Evolutionary conservation across 2,329 filamentous ascomycete genomes (phyloP).

Genomic region (Nigrospora osmanthi): DNA sequence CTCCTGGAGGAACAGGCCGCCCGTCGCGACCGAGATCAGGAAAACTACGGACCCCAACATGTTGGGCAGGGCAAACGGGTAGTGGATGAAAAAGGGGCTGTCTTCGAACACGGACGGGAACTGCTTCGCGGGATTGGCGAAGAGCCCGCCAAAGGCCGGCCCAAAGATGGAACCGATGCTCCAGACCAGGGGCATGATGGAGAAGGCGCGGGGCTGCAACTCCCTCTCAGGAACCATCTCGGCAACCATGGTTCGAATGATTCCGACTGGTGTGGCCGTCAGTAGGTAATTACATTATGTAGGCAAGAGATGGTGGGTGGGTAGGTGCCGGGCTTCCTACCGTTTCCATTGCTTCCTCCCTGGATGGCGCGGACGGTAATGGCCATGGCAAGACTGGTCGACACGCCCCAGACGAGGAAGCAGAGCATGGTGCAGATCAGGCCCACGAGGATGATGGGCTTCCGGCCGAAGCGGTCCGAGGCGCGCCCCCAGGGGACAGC

Average conservation of each 20-base stretch:
- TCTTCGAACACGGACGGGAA: conserved; percentile 64
- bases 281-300: too few relatives aligned
- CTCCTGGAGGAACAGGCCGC: conserved; percentile 77
- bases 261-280: conserved; percentile 56
- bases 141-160: conserved; percentile 77
- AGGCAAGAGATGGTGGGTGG: not conserved
- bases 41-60: conserved; percentile 71
- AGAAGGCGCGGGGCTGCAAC: conserved; percentile 82
- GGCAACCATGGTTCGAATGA: conserved; percentile 84
- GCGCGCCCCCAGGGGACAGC: conserved; percentile 69
- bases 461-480: conserved; percentile 74
- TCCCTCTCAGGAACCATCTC: conserved; percentile 85
- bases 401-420: conserved; percentile 78
- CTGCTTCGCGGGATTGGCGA: conserved; percentile 72
- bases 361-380: conserved; percentile 70
- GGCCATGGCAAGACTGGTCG: conserved; percentile 70
- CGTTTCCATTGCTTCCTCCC: conserved; percentile 81
- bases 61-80: conserved; percentile 81
- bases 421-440: conserved; percentile 73
- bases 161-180: conserved; percentile 82
- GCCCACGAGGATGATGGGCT: conserved; percentile 69
- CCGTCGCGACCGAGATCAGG: conserved; percentile 64
- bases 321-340: conserved; percentile 24
- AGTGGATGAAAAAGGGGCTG: conserved; percentile 61
- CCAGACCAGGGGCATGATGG: conserved; percentile 87